Conservation (phyloP, 164 flowering plant species). For the Houttuynia cordata region DNA sequence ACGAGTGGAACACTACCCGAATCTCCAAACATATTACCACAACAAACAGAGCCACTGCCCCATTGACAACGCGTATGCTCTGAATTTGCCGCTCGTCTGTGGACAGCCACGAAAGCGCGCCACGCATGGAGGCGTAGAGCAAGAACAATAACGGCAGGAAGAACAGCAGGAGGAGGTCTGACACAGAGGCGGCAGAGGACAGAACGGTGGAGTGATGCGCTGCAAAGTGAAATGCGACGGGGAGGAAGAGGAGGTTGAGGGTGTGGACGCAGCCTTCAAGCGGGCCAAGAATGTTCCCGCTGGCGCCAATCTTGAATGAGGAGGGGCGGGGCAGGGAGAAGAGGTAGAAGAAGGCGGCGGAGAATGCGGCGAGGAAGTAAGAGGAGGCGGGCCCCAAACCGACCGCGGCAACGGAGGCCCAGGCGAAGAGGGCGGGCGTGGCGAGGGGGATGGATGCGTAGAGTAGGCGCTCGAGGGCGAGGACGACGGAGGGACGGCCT, state of each 20-base stretch:
- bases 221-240: constrained; percentile 60
- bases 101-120: constrained; percentile 87
- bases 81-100: constrained; percentile 41
- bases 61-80: constrained; percentile 67
- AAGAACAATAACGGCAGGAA: constrained; percentile 79
- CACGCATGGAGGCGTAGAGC: constrained; percentile 77
- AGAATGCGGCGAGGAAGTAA: constrained; percentile 62
- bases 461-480: constrained; percentile 73
- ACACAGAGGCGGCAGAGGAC: constrained; percentile 40
- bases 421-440: constrained; percentile 63
- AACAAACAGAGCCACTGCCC: constrained; percentile 66
- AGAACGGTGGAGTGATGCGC: constrained; percentile 48
- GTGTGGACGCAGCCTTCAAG: constrained; percentile 81
- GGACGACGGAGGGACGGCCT: constrained; percentile 65
- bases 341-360: constrained; percentile 70
- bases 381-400: constrained; percentile 57
- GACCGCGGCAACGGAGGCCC: constrained; percentile 79
- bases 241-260: constrained; percentile 53
- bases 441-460: constrained; percentile 69
- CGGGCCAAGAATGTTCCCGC: constrained; percentile 47
- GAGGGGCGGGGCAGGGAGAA: constrained; percentile 76
- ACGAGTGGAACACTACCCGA: constrained; percentile 86
- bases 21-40: constrained; percentile 80
- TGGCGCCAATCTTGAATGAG: constrained; percentile 65
- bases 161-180: constrained; percentile 70